Percentiles rank a stretch among this genome's conserved stretches.
These are phyloP conservation scores for Ampelocalamus luodianensis DNA, from an alignment of 176 grass and related monocot genomes.

Conservation along the genomic window DNA sequence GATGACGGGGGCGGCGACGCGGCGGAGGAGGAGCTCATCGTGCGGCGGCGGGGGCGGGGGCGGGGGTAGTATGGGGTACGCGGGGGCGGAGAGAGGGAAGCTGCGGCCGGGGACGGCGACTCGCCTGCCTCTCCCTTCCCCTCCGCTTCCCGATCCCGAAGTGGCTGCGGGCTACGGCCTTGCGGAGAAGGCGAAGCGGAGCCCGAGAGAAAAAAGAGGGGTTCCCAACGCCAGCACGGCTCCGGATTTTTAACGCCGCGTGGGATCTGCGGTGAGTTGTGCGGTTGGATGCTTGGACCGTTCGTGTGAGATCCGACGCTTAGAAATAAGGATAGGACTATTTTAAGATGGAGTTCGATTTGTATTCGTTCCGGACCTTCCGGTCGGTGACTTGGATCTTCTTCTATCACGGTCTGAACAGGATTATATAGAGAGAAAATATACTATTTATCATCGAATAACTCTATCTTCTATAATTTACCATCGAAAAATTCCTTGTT, in stretches of 20 bases:
- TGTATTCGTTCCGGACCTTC: not conserved
- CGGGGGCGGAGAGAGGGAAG: slow-evolving; percentile 49
- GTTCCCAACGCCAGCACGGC: slow-evolving; percentile 52
- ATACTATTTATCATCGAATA: too few relatives aligned
- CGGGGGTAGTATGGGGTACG: not conserved
- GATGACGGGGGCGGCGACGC: not conserved
- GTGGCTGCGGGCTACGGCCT: slow-evolving; percentile 45
- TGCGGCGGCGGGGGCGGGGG: not conserved
- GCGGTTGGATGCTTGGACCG: slow-evolving; percentile 3
- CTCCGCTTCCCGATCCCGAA: slow-evolving; percentile 68
- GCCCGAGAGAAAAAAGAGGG: slow-evolving; percentile 30
- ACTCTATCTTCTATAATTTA: too few relatives aligned
- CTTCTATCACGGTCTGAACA: not conserved
- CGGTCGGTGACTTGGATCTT: not conserved
- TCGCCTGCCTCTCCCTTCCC: slow-evolving; percentile 56
- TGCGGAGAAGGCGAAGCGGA: slow-evolving; percentile 46
- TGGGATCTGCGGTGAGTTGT: not conserved
- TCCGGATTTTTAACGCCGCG: slow-evolving; percentile 51
- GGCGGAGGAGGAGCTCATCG: slow-evolving; percentile 47
- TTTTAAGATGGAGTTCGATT: not conserved
- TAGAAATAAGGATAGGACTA: too few relatives aligned
- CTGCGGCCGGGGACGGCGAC: slow-evolving; percentile 37
- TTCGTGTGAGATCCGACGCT: not conserved
- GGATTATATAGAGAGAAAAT: too few relatives aligned
- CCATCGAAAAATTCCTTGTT: too few relatives aligned